A percentile compares a stretch with the other conserved stretches of the same genome.
Evolutionary conservation across 768 basidiomycete species (phyloP).

Genomic region (Pisolithus albus): DNA sequence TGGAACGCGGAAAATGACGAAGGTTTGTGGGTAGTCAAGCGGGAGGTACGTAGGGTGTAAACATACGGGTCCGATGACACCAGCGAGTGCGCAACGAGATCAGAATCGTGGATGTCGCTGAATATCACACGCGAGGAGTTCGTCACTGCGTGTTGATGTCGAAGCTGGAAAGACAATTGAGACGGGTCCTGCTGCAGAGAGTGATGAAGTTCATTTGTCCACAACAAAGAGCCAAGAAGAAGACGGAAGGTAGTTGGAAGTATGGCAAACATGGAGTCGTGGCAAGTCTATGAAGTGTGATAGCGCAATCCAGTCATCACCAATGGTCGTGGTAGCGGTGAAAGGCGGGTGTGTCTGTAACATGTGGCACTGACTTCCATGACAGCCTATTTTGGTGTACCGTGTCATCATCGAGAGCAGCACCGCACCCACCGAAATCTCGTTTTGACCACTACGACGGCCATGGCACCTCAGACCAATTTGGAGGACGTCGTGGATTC

Average conservation of each 20-base stretch:
- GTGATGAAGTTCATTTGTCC: constrained; percentile 18
- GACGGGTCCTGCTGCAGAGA: constrained; percentile 26
- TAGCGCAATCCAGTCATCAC: neutral
- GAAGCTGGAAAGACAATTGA: constrained; percentile 51
- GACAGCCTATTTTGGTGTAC: too few relatives aligned
- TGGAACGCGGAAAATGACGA: constrained; percentile 33
- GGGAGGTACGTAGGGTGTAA: constrained; percentile 37
- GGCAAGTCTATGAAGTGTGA: neutral
- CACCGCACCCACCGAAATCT: too few relatives aligned
- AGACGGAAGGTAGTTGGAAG: constrained; percentile 38
- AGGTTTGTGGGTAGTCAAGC: constrained; percentile 39
- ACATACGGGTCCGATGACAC: constrained; percentile 23
- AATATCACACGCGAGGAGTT: constrained; percentile 53
- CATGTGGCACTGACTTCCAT: too few relatives aligned
- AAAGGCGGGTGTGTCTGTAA: too few relatives aligned
- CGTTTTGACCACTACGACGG: too few relatives aligned
- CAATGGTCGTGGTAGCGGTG: neutral
- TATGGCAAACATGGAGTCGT: constrained; percentile 15
- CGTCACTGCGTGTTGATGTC: constrained; percentile 56
- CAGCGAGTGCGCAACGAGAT: constrained; percentile 22
- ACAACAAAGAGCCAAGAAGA: constrained; percentile 37
- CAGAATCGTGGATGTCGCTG: constrained; percentile 38
- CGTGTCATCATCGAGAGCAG: too few relatives aligned
- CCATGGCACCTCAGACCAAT: too few relatives aligned
- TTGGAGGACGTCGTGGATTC: too few relatives aligned